phyloP scores from a whole-genome alignment of 176 grass and related monocot genomes.

The Paspalum notatum region DNA sequence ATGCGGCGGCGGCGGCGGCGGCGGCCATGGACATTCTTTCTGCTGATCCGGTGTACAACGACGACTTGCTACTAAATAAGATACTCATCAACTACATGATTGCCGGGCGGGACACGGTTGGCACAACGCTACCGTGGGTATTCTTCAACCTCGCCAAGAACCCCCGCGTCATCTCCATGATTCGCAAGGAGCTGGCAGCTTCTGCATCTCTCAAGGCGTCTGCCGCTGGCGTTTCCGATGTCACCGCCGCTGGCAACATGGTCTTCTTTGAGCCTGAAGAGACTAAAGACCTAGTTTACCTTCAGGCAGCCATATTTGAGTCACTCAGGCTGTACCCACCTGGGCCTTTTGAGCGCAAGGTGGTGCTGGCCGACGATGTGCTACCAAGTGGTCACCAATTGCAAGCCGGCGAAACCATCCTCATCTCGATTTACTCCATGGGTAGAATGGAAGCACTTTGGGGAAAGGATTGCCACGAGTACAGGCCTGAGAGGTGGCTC shows the following conservation, averaged over 20 bases:
- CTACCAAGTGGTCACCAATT: slow-evolving; percentile 4
- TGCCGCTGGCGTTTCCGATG: too few relatives aligned
- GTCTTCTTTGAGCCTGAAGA: slow-evolving; percentile 34
- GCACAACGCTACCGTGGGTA: background rate
- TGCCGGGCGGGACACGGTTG: background rate
- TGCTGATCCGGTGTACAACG: background rate
- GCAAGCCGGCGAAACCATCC: background rate
- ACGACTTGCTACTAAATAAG: background rate
- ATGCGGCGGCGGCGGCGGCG: background rate
- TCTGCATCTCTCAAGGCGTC: background rate
- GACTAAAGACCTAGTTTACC: slow-evolving; percentile 35
- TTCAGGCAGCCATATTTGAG: slow-evolving; percentile 53
- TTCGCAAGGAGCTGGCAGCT: background rate
- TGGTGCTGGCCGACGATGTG: slow-evolving; percentile 1
- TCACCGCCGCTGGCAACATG: too few relatives aligned
- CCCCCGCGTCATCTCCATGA: background rate
- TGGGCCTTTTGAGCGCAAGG: slow-evolving; percentile 26
- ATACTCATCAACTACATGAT: background rate
- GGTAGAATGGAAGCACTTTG: slow-evolving; percentile 22
- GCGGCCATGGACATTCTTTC: background rate
- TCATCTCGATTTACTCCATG: slow-evolving; percentile 4
- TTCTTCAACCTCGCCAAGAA: slow-evolving; percentile 21
- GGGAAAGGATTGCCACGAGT: background rate
- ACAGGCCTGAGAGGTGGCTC: slow-evolving; percentile 20
- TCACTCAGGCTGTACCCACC: slow-evolving; percentile 46